Percentiles rank a stretch among this genome's conserved stretches.
These are phyloP conservation scores for Piper betle DNA, from an alignment of 164 flowering plant genomes.

Conservation along the genomic window DNA sequence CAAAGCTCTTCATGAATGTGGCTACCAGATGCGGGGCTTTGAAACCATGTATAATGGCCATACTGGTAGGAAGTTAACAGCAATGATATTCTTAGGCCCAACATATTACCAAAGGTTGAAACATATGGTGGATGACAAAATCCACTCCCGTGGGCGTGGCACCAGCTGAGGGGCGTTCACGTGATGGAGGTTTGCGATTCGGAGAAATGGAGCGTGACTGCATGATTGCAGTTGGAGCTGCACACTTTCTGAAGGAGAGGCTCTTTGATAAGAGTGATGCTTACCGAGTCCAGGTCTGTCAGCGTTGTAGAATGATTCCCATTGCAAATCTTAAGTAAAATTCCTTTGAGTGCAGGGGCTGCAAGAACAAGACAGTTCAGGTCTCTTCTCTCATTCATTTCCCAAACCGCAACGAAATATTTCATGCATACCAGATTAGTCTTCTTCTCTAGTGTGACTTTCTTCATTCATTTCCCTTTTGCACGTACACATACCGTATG, in stretches of 20 bases:
- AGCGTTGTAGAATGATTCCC: slow-evolving; percentile 77
- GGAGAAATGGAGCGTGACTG: slow-evolving; percentile 97
- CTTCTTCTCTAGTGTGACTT: neutral
- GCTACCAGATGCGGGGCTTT: slow-evolving; percentile 96
- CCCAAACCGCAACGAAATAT: too few species aligned
- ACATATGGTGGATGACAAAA: slow-evolving; percentile 98
- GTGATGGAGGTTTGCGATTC: slow-evolving; percentile 96
- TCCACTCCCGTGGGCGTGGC: slow-evolving; percentile 91
- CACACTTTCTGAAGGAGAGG: slow-evolving; percentile 75
- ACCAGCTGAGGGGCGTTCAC: slow-evolving; percentile 94
- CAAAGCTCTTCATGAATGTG: slow-evolving; percentile 92
- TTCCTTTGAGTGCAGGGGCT: slow-evolving; percentile 88
- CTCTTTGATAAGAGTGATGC: slow-evolving; percentile 96
- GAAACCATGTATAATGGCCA: slow-evolving; percentile 98
- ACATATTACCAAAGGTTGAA: slow-evolving; percentile 90
- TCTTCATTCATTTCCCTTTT: neutral
- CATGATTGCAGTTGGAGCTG: slow-evolving; percentile 94
- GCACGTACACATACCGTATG: slow-evolving; percentile 91
- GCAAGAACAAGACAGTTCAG: slow-evolving; percentile 97
- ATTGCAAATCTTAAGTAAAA: slow-evolving; percentile 92
- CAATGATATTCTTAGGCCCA: slow-evolving; percentile 94
- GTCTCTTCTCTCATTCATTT: slow-evolving; percentile 21
- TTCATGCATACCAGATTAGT: too few species aligned
- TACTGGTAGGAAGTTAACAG: slow-evolving; percentile 65
- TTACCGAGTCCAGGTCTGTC: slow-evolving; percentile 86